Evolutionary conservation across 768 basidiomycete genomes (phyloP).

Genomic region (Gymnopilus dilepis): DNA sequence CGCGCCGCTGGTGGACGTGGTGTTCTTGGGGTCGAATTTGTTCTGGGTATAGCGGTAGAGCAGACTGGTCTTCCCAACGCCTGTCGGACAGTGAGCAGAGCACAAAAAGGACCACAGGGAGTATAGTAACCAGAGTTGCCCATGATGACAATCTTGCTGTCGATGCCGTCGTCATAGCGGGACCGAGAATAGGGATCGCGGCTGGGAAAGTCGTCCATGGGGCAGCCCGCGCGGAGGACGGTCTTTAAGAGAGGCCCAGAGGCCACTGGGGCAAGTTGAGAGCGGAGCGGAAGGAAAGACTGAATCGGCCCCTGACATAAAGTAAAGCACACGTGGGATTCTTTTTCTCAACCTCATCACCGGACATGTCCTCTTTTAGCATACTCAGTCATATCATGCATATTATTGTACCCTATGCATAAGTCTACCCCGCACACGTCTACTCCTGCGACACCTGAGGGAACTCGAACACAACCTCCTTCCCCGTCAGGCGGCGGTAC

Average conservation of each 20-base stretch:
- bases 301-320: constrained; percentile 34
- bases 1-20: constrained; percentile 90
- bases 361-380: constrained; percentile 18
- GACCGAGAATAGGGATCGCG: constrained; percentile 71
- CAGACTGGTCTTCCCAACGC: constrained; percentile 92
- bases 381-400: constrained; percentile 8
- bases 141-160: constrained; percentile 96
- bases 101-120: constrained; percentile 3
- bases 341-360: constrained; percentile 22
- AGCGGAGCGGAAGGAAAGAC: constrained; percentile 34
- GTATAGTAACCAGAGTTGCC: constrained; percentile 62
- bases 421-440: constrained; percentile 15
- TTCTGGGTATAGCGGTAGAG: constrained; percentile 90
- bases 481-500: constrained; percentile 93
- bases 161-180: constrained; percentile 83
- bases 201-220: constrained; percentile 57
- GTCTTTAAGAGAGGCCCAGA: constrained; percentile 33
- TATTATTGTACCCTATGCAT: constrained; percentile 18
- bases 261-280: constrained; percentile 50
- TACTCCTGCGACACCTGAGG: constrained; percentile 78
- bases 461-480: constrained; percentile 96
- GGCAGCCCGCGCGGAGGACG: constrained; percentile 23
- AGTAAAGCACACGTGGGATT: constrained; percentile 38
- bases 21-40: constrained; percentile 87
- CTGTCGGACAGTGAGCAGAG: constrained; percentile 41